These are phyloP conservation scores for Aspergillus sp. DNA, from an alignment of 2,329 filamentous ascomycete genomes.

Conservation along the genomic window DNA sequence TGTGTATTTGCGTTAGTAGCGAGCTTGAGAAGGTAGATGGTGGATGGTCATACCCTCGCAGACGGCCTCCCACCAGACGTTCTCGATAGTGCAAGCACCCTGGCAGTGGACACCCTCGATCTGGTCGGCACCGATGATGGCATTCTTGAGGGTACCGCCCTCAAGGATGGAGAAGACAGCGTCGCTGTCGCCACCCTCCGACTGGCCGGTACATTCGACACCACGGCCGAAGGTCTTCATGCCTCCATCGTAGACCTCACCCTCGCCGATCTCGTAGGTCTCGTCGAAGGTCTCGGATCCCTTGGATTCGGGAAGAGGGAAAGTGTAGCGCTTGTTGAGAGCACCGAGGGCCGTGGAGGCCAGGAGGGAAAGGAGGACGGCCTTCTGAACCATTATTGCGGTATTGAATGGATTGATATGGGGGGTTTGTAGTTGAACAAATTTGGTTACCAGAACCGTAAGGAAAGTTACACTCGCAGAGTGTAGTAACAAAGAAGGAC, in stretches of 20 bases:
- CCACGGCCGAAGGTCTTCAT: constrained; percentile 51
- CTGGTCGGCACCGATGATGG: constrained; percentile 43
- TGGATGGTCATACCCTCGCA: constrained; percentile 32
- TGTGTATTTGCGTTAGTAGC: background rate
- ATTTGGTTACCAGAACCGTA: constrained; percentile 1
- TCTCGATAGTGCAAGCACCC: constrained; percentile 30
- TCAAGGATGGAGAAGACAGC: constrained; percentile 36
- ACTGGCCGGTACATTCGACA: constrained; percentile 39
- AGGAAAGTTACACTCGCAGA: background rate
- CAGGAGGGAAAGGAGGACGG: constrained; percentile 5
- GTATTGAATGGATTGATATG: background rate
- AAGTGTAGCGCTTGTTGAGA: constrained; percentile 17
- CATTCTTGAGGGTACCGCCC: constrained; percentile 36
- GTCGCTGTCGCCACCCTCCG: constrained; percentile 46
- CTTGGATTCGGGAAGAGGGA: constrained; percentile 41
- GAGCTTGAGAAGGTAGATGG: background rate
- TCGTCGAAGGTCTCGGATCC: constrained; percentile 42
- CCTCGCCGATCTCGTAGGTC: constrained; percentile 43
- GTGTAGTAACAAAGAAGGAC: background rate
- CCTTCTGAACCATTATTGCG: constrained; percentile 6
- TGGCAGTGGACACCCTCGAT: constrained; percentile 42
- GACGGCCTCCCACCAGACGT: constrained; percentile 39
- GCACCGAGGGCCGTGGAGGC: constrained; percentile 4
- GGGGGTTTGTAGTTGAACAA: background rate
- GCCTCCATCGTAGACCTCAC: constrained; percentile 49